Base-by-base conservation (phyloP, 192 early-diverging fungal genomes). In the Coemansia javaensis region DNA sequence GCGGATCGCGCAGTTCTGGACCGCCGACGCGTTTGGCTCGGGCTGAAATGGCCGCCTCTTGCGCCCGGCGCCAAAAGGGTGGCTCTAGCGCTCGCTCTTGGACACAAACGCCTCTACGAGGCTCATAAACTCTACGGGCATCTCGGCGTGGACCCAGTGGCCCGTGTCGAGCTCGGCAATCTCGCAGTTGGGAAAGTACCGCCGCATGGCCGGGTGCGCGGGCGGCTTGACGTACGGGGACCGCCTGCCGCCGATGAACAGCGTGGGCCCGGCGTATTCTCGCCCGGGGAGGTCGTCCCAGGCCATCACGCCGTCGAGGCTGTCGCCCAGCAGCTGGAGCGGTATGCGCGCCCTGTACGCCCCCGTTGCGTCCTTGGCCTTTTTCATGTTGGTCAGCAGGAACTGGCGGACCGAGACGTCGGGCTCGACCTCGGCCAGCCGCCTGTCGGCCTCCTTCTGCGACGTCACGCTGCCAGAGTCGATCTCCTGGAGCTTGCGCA, bases 111-210 rank as follows among this genome's bases (percentile, higher is more conserved):
- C 66, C 0, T 59, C 72, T 0, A 88, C 79, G 1, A 81, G 32
- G 5, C 66, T 46, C 37, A 81, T 50, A 48, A 88, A 88, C 48
- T 85, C 83, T 4, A 71, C 62, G 17, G 86, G 84, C 55, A 77
- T 84, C 59, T 88, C 82, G 0, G 84, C 78, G 61, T 88, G 86
- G n/a, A 85, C 85, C 94, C 94, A 98, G 58, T 98, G 94, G 0
- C 93, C 93, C 15, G 91, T 81, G 38, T 96, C 82, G 16, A 98
- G 53, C 42, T 72, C 66, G 11, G 59, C 60, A 18, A 95, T 47
- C 44, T 77, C 50, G 4, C 81, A 59, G 16, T 85, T 58, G 1
- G 95, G 90, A 53, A 98, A 98, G 34, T 80, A 78, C 10, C 48
- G 32, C 34, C 63, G 42, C 47, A 98, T 94, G 11, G 35, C 49